Conservation (phyloP, 148 eudicot species). For the Silene uniflora region DNA sequence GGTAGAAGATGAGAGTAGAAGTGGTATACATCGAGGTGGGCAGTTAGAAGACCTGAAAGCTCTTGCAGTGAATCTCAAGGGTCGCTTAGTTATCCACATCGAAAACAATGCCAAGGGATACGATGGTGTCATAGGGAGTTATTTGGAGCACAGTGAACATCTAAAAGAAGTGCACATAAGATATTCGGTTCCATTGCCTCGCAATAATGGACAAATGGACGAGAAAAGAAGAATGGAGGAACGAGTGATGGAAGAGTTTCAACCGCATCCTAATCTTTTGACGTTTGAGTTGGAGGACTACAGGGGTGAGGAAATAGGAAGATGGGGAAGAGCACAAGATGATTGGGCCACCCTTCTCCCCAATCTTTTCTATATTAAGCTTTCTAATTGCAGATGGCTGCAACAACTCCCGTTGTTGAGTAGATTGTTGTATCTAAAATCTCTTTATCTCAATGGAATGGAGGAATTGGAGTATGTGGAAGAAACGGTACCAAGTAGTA, state of each 20-base stretch:
- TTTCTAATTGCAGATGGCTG: background rate
- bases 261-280: conserved; percentile 20
- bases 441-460: background rate
- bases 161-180: too few species aligned
- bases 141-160: too few species aligned
- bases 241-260: conserved; percentile 17
- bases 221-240: background rate
- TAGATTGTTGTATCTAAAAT: conserved; percentile 4
- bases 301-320: background rate
- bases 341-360: conserved; percentile 10
- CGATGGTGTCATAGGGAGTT: too few species aligned
- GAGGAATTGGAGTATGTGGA: conserved; percentile 18
- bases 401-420: conserved; percentile 9
- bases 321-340: conserved; percentile 19
- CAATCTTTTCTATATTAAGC: conserved; percentile 11
- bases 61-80: background rate
- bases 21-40: background rate
- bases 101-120: background rate
- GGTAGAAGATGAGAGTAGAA: background rate
- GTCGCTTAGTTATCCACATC: background rate
- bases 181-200: too few species aligned
- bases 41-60: conserved; percentile 7
- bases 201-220: too few species aligned
- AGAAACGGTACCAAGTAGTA: background rate
- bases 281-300: background rate